phyloP scores from a whole-genome alignment of 2,329 filamentous ascomycete genomes.

The Fusarium lateritium region DNA sequence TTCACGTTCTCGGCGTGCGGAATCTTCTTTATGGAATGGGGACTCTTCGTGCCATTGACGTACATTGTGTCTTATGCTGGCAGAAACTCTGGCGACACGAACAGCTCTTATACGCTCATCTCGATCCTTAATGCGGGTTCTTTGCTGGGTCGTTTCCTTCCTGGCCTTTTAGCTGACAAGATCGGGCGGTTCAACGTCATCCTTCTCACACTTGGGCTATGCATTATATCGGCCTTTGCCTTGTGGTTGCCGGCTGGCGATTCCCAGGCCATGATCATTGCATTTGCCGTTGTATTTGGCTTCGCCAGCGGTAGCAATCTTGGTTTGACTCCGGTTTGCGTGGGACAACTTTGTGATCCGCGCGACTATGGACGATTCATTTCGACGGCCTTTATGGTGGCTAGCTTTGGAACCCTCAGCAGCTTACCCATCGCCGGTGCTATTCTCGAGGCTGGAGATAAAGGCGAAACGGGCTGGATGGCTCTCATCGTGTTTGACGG shows the following conservation, averaged over 20 bases:
- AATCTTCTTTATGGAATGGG: slow-evolving; percentile 80
- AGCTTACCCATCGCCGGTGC: slow-evolving; percentile 62
- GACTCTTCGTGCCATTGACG: slow-evolving; percentile 80
- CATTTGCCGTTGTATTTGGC: slow-evolving; percentile 81
- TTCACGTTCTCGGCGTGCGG: slow-evolving; percentile 74
- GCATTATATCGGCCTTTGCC: slow-evolving; percentile 70
- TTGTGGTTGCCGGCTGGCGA: slow-evolving; percentile 78
- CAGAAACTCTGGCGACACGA: slow-evolving; percentile 46
- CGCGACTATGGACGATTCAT: slow-evolving; percentile 83
- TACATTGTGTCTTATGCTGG: slow-evolving; percentile 82
- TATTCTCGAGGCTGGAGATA: slow-evolving; percentile 51
- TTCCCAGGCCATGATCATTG: slow-evolving; percentile 71
- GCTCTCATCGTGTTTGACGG: slow-evolving; percentile 59
- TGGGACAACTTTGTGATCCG: slow-evolving; percentile 84
- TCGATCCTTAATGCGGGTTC: slow-evolving; percentile 86
- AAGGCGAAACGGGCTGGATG: slow-evolving; percentile 53
- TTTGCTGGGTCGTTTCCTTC: slow-evolving; percentile 81
- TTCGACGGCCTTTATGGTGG: slow-evolving; percentile 83
- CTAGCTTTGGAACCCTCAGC: slow-evolving; percentile 76
- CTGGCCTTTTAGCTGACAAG: slow-evolving; percentile 81
- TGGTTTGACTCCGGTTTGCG: slow-evolving; percentile 82
- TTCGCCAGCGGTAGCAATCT: slow-evolving; percentile 86
- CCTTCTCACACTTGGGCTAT: slow-evolving; percentile 73
- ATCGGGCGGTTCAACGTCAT: slow-evolving; percentile 87
- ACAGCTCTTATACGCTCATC: slow-evolving; percentile 76